Percentiles rank a stretch among this genome's conserved stretches.
Conservation (phyloP, 352 stramenopile genomes). For the Phytophthora ramorum region DNA sequence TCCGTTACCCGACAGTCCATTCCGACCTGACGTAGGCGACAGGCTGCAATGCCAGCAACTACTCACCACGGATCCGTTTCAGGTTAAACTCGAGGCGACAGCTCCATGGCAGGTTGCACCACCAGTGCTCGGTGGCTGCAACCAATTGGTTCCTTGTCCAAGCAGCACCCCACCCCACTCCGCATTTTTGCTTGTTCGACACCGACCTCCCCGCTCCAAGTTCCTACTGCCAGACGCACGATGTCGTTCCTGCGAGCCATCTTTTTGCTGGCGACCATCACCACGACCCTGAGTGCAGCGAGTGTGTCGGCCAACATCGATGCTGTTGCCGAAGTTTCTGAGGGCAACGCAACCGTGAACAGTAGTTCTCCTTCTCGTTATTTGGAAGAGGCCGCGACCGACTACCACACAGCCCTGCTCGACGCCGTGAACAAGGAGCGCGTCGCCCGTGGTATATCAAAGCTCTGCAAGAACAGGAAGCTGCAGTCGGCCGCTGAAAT, state of each 20-base stretch:
- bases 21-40: slow-evolving; percentile 7
- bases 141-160: neutral
- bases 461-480: slow-evolving; percentile 55
- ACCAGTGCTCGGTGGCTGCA: slow-evolving; percentile 8
- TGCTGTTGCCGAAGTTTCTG: neutral
- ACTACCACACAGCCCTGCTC: slow-evolving; percentile 45
- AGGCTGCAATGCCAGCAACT: slow-evolving; percentile 7
- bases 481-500: slow-evolving; percentile 34
- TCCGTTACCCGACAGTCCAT: slow-evolving; percentile 9
- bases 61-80: slow-evolving; percentile 7
- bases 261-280: slow-evolving; percentile 12
- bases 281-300: slow-evolving; percentile 3
- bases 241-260: slow-evolving; percentile 26
- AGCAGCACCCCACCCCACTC: slow-evolving; percentile 16
- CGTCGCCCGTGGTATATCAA: slow-evolving; percentile 32
- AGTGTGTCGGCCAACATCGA: slow-evolving; percentile 10
- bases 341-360: slow-evolving; percentile 6
- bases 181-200: slow-evolving; percentile 18
- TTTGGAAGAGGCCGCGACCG: slow-evolving; percentile 12
- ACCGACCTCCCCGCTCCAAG: slow-evolving; percentile 4
- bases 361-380: slow-evolving; percentile 2
- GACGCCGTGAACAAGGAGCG: slow-evolving; percentile 58
- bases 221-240: neutral
- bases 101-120: slow-evolving; percentile 3
- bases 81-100: slow-evolving; percentile 4